Evolutionary conservation across 1,284 basidiomycete species (phyloP), one percentile per base, ranked within the genome.

Genomic region (Thecaphora thlaspeos): DNA sequence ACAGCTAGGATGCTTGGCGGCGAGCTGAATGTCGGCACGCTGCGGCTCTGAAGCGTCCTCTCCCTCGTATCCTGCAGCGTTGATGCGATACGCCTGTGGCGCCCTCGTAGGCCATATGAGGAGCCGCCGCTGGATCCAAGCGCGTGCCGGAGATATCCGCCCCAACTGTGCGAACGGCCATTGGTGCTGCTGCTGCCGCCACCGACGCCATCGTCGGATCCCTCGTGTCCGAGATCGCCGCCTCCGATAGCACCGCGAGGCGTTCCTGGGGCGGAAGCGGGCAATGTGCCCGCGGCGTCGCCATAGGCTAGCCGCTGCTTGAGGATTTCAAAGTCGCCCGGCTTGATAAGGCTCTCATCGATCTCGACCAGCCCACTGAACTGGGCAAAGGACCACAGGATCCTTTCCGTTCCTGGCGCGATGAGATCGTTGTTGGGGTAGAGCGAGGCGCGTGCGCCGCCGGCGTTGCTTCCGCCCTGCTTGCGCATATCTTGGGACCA

Each of bases 341-440:
- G 75, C 53, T 80, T 80, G 68, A 81, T 74, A 5, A 80, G 68
- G 17, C 65, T 58, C 32, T 79, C 79, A 48, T 81, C 81, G 41
- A 86, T 75, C 26, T 83, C 81, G 46, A 87, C 80, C 0, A 81
- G 83, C 2, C 90, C 90, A n/a, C 84, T 80, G 23, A 92, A 82
- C 66, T 91, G 90, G 0, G 87, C 88, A 72, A 91, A 92, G 0
- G 90, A 86, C 78, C 91, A 93, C 1, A 92, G 81, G n/a, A 92
- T 83, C 12, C 88, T 80, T 63, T 90, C 87, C 9, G 83, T 82
- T 51, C 83, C 83, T 2, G 81, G 47, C 23, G 69, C 41, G 8
- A 66, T 32, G 5, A 49, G 23, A 26, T 61, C 49, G 5, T 43
- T 44, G 4, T 48, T 40, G 3, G 69, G 69, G 37, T 64, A 69